Evolutionary conservation across 305 asterid species (phyloP).

Genomic region (Fraxinus nigra): DNA sequence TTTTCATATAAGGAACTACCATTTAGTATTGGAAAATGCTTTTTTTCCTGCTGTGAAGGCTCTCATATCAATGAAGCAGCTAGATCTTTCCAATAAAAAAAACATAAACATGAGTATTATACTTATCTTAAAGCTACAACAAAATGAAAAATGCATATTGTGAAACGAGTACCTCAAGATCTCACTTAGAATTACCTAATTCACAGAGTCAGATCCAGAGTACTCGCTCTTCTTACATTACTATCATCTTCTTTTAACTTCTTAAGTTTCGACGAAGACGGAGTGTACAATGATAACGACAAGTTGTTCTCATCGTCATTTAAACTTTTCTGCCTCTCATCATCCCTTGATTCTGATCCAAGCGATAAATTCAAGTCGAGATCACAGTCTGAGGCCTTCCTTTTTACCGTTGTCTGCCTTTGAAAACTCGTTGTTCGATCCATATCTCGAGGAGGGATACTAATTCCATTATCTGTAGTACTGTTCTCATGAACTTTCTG

Average conservation of each 20-base stretch:
- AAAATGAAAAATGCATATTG: constrained; percentile 30
- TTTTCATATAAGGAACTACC: neutral
- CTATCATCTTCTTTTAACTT: constrained; percentile 33
- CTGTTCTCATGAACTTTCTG: neutral
- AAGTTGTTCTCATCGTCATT: constrained; percentile 32
- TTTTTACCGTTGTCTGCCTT: constrained; percentile 32
- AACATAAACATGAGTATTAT: neutral
- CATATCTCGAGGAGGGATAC: neutral
- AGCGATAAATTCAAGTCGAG: constrained; percentile 58
- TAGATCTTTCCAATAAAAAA: neutral
- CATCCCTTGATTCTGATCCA: constrained; percentile 31
- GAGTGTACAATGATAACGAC: constrained; percentile 42
- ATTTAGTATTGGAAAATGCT: neutral
- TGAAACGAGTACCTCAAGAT: constrained; percentile 74
- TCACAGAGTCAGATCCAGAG: constrained; percentile 97
- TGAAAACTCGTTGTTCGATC: constrained; percentile 3
- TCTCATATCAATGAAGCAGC: neutral
- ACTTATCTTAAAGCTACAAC: constrained; percentile 26
- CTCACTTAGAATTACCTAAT: constrained; percentile 81
- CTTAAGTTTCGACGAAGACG: constrained; percentile 35
- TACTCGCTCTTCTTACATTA: constrained; percentile 62
- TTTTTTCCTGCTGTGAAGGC: neutral
- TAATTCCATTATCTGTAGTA: neutral
- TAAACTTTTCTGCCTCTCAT: neutral
- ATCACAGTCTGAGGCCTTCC: constrained; percentile 41